Base-by-base conservation (phyloP, 306 rosid genomes). In the Castanea sativa region DNA sequence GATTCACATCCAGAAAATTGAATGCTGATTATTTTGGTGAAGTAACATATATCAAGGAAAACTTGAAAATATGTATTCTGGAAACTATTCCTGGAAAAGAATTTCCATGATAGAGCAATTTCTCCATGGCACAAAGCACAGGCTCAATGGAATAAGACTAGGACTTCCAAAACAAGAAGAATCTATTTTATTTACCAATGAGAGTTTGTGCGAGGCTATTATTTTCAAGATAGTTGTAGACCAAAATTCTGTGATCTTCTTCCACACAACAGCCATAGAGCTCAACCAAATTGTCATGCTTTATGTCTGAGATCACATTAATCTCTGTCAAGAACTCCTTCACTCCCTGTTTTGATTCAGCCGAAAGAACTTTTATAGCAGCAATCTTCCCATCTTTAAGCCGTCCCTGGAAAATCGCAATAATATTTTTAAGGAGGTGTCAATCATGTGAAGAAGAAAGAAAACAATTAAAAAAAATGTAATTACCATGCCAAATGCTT, bases 321-420 rank as follows among this genome's bases (percentile, higher is more conserved):
- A 93, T 95, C 90, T 95, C 99, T 64, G 99, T 93, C 91, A 95
- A 87, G 86, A 95, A 95, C 71, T 95, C 99, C 79, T 76, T 88
- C 89, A 89, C 84, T 74, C 99, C 99, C 90, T 95, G 99, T 73
- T 65, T 95, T 70, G 98, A 95, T 73, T 93, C 94, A 60, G 92
- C 87, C 23, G 97, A 89, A 84, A 95, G 98, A 84, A 93, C 98
- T 88, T 95, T 95, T 82, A 95, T 85, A 77, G 99, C 99, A 69
- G 98, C 98, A 69, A 90, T 23, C 77, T 84, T 93, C 82, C 99
- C 96, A 75, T 86, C 87, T 86, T 83, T 95, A 76, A 95, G 94
- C 71, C 79, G 91, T 27, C 96, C 99, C 99, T 95, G 88, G 78
- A 69, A 83, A 85, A 77, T 59, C 74, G 79, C 13, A 70, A 21